Base-by-base conservation (phyloP, 768 basidiomycete species). In the Sarcodon aspratus region DNA sequence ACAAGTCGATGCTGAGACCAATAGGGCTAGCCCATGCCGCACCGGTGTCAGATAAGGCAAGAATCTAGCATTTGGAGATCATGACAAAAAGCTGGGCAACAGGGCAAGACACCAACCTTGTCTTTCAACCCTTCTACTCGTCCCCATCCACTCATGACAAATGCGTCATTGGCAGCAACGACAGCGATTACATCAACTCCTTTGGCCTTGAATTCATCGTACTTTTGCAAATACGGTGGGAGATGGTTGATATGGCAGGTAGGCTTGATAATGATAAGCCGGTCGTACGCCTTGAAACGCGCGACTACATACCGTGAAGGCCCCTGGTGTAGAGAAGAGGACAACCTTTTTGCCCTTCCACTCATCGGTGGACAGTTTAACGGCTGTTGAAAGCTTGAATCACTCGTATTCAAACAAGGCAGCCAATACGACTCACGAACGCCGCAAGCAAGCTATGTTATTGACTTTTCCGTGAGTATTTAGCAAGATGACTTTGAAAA, bases 321-420 rank as follows among this genome's bases (percentile, higher is more conserved):
- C 84, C 43, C 87, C 87, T 13, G 86, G 87, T 33, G 88, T 84
- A 49, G 83, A 70, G 61, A 90, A 73, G 47, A 89, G 59, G 35
- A 89, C 82, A 46, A 90, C 83, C 61, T 83, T 85, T 71, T 90
- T 90, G 59, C 80, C 81, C 63, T 81, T 82, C 83, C 83, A 88
- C 44, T 75, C 70, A 50, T 79, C 68, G 27, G 77, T 85, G 36
- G 63, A 66, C 53, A 86, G 65, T 36, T 67, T 67, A 42, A 65
- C 62, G 35, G 79, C 83, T 84, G 59, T n/a, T 48, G 32, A 17
- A 27, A 15, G 5, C 17, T 36, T 12, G 15, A 31, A 37, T 31
- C 7, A 32, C 7, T 11, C 13, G 11, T 13, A 45, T 34, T 38
- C 7, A 48, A 11, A 9, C 7, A n/a, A 9, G 17, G 42, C 32